Percentiles rank a stretch among this genome's conserved stretches.
Evolutionary conservation across 228 moss, liverwort and hornwort species (phyloP).

Genomic region (Sphagnum magellanicum): DNA sequence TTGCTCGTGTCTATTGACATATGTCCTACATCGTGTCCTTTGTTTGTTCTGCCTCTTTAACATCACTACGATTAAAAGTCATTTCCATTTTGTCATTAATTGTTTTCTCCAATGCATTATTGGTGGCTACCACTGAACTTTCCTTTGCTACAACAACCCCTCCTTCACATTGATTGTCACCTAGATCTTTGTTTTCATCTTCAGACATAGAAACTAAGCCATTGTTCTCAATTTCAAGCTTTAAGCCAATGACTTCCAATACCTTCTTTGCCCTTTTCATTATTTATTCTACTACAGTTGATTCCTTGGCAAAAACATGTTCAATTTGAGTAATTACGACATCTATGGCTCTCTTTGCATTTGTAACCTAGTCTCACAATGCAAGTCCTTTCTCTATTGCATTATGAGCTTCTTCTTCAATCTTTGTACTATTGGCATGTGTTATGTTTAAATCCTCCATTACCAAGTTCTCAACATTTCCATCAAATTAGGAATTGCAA

Average conservation of each 20-base stretch:
- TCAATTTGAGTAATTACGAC: constrained; percentile 38
- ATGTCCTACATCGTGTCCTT: constrained; percentile 51
- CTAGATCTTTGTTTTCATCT: constrained; percentile 8
- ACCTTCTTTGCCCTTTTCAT: constrained; percentile 50
- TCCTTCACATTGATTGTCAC: constrained; percentile 18
- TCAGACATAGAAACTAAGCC: neutral
- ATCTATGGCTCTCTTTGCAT: constrained; percentile 33
- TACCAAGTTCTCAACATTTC: constrained; percentile 70
- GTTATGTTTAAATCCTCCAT: constrained; percentile 69
- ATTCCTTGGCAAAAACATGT: constrained; percentile 36
- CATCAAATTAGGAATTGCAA: constrained; percentile 50
- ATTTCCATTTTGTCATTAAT: constrained; percentile 20
- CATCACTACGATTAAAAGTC: constrained; percentile 2
- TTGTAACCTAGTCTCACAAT: constrained; percentile 54
- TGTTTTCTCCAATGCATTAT: constrained; percentile 17
- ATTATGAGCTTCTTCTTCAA: constrained; percentile 65
- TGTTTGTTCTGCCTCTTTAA: constrained; percentile 21
- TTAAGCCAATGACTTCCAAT: constrained; percentile 51
- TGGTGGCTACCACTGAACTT: constrained; percentile 15
- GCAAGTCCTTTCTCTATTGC: constrained; percentile 64
- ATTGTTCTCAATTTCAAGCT: constrained; percentile 34
- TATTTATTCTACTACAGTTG: constrained; percentile 34
- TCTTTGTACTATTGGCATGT: constrained; percentile 35
- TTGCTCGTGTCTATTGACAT: constrained; percentile 14
- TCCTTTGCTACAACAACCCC: constrained; percentile 14